Base-by-base conservation (phyloP, 2,329 filamentous ascomycete species). In the Bertia moriformis region DNA sequence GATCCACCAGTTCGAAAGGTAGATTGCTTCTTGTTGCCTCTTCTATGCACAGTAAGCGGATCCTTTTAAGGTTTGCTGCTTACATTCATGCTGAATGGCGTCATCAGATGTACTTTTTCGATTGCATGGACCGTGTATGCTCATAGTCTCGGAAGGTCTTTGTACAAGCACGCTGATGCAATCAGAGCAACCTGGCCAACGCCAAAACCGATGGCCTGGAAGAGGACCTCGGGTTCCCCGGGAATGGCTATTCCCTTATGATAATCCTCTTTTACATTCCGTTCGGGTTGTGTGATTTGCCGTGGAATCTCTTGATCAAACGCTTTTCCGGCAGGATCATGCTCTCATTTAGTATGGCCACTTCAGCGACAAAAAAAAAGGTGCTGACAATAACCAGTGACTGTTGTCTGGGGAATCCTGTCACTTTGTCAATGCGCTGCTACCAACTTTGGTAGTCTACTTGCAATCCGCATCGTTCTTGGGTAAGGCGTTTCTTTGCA, bases 221-320 rank as follows among this genome's bases (percentile, higher is more conserved):
- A n/a, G 46, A 49, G 14, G 66, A 69, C 37, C 51, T 58, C 38
- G 53, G 44, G 40, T 67, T 62, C 42, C 58, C 48, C 0, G 62
- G 59, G 10, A 54, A 65, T 30, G 48, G 61, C 32, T 66, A 63
- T 41, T 63, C 58, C 0, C 46, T 65, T n/a, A 45, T 65, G 4
- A 60, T 70, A 4, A 46, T 69, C 3, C 49, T 70, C 0, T 70
- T 70, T 44, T 68, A 69, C 41, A 58, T 70, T 2, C 66, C 67
- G 0, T 66, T 66, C 42, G 65, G 64, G 1, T 46, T 69, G 1
- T 65, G 57, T 39, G 63, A 69, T 45, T 48, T 71, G 12, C 65
- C 65, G 10, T 56, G 68, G 36, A 69, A 65, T 41, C 52, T 67
- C 39, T 48, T 67, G 38, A 65, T 62, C 4, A 66, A 66, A 45